These are phyloP conservation scores for Xylaria grammica DNA, from an alignment of 495 filamentous ascomycete species.

Conservation along the genomic window DNA sequence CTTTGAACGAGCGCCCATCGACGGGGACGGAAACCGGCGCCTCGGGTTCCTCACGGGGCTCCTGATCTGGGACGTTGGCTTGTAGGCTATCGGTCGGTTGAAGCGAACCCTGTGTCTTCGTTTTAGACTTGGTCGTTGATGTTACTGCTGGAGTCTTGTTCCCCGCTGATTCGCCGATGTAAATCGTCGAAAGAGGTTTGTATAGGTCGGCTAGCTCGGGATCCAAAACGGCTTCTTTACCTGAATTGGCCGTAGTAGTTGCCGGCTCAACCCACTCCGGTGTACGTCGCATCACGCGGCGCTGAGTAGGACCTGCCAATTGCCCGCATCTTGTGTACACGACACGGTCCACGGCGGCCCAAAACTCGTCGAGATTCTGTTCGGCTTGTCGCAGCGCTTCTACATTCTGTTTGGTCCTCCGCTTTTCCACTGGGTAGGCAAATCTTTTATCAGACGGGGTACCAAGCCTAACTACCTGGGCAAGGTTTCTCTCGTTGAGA, in stretches of 20 bases:
- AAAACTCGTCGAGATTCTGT: constrained; percentile 55
- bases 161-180: too few species aligned
- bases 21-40: constrained; percentile 30
- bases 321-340: constrained; percentile 40
- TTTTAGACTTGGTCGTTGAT: too few species aligned
- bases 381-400: constrained; percentile 53
- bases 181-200: too few species aligned
- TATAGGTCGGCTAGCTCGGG: too few species aligned
- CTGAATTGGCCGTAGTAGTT: too few species aligned
- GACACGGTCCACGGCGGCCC: constrained; percentile 45
- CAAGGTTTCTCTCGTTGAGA: constrained; percentile 19
- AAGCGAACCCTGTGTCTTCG: too few species aligned
- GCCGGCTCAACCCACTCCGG: constrained; percentile 53
- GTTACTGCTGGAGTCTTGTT: too few species aligned
- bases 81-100: too few species aligned
- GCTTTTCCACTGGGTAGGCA: constrained; percentile 57
- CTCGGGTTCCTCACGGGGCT: too few species aligned
- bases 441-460: constrained; percentile 42
- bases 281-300: constrained; percentile 50
- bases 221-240: too few species aligned
- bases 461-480: constrained; percentile 33
- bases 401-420: constrained; percentile 48
- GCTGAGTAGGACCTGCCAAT: constrained; percentile 37
- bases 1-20: constrained; percentile 50
- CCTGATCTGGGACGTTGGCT: too few species aligned